Evolutionary conservation across 1,284 basidiomycete genomes (phyloP).

Genomic region (Sphagnurus paluster): DNA sequence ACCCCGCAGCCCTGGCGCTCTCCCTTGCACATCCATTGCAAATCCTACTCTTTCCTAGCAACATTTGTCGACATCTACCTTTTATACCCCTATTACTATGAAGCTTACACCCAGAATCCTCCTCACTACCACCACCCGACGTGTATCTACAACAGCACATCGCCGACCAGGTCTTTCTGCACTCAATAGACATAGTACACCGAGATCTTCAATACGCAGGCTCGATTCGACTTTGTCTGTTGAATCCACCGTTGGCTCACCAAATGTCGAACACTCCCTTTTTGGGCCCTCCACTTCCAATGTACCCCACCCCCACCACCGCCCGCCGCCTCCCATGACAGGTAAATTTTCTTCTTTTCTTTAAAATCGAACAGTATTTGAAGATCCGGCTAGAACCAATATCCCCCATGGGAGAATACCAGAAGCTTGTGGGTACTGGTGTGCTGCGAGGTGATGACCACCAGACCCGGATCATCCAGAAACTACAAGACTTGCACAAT

Average conservation of each 20-base stretch:
- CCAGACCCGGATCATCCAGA: slow-evolving; percentile 83
- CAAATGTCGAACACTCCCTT: slow-evolving; percentile 25
- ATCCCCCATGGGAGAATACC: slow-evolving; percentile 75
- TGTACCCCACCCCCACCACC: slow-evolving; percentile 18
- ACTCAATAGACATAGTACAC: neutral
- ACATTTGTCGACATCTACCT: neutral
- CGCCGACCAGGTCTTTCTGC: slow-evolving; percentile 13
- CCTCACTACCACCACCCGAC: slow-evolving; percentile 16
- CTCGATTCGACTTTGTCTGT: slow-evolving; percentile 39
- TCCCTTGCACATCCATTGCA: too few species aligned
- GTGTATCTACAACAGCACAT: slow-evolving; percentile 15
- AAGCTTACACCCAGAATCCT: slow-evolving; percentile 22
- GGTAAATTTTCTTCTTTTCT: slow-evolving; percentile 4
- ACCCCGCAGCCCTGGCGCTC: too few species aligned
- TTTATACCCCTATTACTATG: slow-evolving; percentile 21
- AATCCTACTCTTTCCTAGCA: slow-evolving; percentile 4
- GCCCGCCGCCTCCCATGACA: slow-evolving; percentile 13
- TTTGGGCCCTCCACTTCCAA: slow-evolving; percentile 20
- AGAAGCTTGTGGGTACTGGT: slow-evolving; percentile 72
- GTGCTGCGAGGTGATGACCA: slow-evolving; percentile 77
- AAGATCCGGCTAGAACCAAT: slow-evolving; percentile 29
- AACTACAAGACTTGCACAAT: slow-evolving; percentile 81
- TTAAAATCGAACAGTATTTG: slow-evolving; percentile 1
- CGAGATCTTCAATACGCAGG: slow-evolving; percentile 13
- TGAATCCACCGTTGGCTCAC: slow-evolving; percentile 12